Evolutionary conservation across 129 eudicot genomes (phyloP).

Genomic region (Heracleum sosnowskyi): DNA sequence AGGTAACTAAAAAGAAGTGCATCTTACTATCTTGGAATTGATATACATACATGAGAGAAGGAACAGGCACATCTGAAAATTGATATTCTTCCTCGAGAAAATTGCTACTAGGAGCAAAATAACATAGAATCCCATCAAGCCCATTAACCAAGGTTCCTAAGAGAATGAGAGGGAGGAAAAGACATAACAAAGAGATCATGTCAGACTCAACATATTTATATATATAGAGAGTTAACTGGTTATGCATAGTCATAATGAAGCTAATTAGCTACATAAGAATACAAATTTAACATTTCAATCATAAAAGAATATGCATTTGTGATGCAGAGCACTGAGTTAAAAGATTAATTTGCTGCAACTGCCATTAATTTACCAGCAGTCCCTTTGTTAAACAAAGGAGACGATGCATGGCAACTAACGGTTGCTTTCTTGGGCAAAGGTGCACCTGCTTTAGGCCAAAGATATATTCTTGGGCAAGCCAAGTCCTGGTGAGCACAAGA

Average conservation of each 20-base stretch:
- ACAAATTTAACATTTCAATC: background rate
- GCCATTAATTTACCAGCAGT: constrained; percentile 32
- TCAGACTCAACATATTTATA: background rate
- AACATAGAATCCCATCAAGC: constrained; percentile 61
- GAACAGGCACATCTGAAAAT: constrained; percentile 90
- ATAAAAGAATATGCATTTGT: background rate
- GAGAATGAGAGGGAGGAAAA: background rate
- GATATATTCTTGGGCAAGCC: constrained; percentile 37
- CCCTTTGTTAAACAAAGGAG: constrained; percentile 62
- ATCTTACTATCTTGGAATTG: constrained; percentile 6
- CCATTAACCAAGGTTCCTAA: constrained; percentile 91
- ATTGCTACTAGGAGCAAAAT: constrained; percentile 46
- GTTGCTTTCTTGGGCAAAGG: constrained; percentile 76
- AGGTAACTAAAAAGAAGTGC: background rate
- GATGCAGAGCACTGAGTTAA: background rate
- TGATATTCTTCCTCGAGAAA: constrained; percentile 70
- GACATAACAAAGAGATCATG: background rate
- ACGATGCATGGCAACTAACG: constrained; percentile 73
- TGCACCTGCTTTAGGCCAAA: constrained; percentile 51
- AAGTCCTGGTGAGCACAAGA: constrained; percentile 40
- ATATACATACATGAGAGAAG: constrained; percentile 69
- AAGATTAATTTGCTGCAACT: too few species aligned
- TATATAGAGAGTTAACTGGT: background rate
- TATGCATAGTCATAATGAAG: background rate
- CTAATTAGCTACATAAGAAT: background rate